Conservation (phyloP, 2,329 filamentous ascomycete species). For the Biscogniauxia sp. region DNA sequence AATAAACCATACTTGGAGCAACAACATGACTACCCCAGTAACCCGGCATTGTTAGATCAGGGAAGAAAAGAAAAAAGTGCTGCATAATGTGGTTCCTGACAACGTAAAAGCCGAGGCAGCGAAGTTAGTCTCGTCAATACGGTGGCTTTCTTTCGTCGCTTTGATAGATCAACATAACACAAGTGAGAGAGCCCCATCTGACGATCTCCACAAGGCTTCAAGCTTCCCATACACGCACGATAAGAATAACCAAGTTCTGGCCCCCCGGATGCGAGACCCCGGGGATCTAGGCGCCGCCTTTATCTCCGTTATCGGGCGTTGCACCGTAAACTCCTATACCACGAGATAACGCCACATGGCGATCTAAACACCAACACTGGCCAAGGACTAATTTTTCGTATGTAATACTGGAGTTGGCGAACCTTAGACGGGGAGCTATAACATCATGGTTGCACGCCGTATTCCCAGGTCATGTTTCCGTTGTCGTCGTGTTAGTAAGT, state of each 20-base stretch:
- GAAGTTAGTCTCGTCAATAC: not conserved
- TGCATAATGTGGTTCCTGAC: not conserved
- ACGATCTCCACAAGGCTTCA: slow-evolving; percentile 16
- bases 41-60: too few species aligned
- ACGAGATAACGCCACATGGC: slow-evolving; percentile 22
- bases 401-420: slow-evolving; percentile 3
- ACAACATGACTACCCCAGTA: too few species aligned
- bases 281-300: slow-evolving; percentile 14
- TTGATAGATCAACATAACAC: slow-evolving; percentile 18
- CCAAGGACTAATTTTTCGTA: slow-evolving; percentile 1
- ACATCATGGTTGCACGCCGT: not conserved
- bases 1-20: too few species aligned
- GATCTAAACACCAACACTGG: not conserved
- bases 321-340: slow-evolving; percentile 9
- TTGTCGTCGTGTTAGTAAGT: not conserved
- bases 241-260: slow-evolving; percentile 16
- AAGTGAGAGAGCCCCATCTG: slow-evolving; percentile 16
- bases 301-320: slow-evolving; percentile 31
- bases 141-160: slow-evolving; percentile 7
- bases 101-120: not conserved
- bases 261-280: slow-evolving; percentile 8
- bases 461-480: not conserved
- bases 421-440: not conserved
- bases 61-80: not conserved
- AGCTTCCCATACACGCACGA: slow-evolving; percentile 6